phyloP scores from a whole-genome alignment of 805 yeast species.

The Lachancea fermentati region DNA sequence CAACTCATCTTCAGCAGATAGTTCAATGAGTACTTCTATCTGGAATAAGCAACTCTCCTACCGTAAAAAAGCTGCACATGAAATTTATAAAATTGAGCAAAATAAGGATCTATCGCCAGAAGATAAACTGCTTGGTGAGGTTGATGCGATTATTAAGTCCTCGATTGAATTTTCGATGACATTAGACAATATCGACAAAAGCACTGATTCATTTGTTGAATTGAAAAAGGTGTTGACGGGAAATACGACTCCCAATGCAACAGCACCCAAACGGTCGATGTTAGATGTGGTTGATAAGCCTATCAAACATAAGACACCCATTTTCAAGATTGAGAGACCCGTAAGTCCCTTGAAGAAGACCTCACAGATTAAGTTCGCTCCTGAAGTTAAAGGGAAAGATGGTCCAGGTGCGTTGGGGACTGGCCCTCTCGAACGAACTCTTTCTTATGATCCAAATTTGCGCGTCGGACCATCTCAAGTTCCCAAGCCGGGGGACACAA shows the following conservation, averaged over 20 bases:
- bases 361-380: conserved; percentile 25
- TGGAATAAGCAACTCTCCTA: background rate
- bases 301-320: conserved; percentile 1
- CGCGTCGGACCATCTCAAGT: conserved; percentile 6
- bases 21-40: background rate
- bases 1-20: background rate
- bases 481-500: conserved; percentile 2
- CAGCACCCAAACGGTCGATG: conserved; percentile 18
- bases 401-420: conserved; percentile 20
- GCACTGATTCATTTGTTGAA: conserved; percentile 15
- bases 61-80: conserved; percentile 14
- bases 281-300: conserved; percentile 17
- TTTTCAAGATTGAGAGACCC: conserved; percentile 3
- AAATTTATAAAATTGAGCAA: conserved; percentile 11
- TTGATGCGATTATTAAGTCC: conserved; percentile 19
- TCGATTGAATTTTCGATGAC: conserved; percentile 21
- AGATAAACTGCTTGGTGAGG: conserved; percentile 3
- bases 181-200: conserved; percentile 20
- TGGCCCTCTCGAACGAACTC: conserved; percentile 4
- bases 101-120: conserved; percentile 3
- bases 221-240: conserved; percentile 28
- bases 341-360: conserved; percentile 4
- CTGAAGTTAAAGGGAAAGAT: conserved; percentile 19
- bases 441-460: conserved; percentile 9
- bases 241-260: conserved; percentile 10